Percentiles rank a stretch among this genome's conserved stretches.
phyloP scores from a whole-genome alignment of 768 basidiomycete species.

The Rhizopogon vesiculosus region DNA sequence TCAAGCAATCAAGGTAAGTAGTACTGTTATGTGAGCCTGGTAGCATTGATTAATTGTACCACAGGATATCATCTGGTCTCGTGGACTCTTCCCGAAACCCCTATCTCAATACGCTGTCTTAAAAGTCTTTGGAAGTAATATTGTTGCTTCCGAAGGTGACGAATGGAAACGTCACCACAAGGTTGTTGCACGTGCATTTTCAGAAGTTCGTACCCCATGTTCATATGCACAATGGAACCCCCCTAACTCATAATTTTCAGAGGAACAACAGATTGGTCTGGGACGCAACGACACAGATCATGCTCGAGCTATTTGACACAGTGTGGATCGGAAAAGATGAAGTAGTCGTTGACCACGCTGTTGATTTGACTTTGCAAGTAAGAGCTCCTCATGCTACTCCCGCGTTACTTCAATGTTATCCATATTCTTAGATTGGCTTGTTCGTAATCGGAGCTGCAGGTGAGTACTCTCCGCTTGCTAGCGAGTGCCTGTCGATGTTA shows the following conservation, averaged over 20 bases:
- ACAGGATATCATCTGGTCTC: conserved; percentile 16
- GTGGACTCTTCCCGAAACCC: conserved; percentile 49
- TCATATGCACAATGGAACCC: background rate
- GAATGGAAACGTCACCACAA: conserved; percentile 65
- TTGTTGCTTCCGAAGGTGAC: conserved; percentile 57
- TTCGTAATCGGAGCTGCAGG: conserved; percentile 54
- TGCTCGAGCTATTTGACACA: conserved; percentile 39
- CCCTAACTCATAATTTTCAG: conserved; percentile 1
- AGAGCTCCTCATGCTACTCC: conserved; percentile 5
- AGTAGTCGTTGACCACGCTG: conserved; percentile 40
- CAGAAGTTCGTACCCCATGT: conserved; percentile 19
- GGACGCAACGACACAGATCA: conserved; percentile 40
- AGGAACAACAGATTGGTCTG: conserved; percentile 36
- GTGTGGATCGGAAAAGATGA: conserved; percentile 41
- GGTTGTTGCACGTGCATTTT: conserved; percentile 61
- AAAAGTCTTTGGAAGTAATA: conserved; percentile 52
- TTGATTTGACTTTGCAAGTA: conserved; percentile 53
- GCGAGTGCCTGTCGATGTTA: background rate
- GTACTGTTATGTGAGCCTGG: background rate
- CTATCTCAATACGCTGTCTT: conserved; percentile 40
- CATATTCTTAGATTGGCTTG: conserved; percentile 41
- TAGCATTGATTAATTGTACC: background rate
- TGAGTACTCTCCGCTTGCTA: conserved; percentile 8
- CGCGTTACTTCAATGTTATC: conserved; percentile 12
- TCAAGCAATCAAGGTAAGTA: conserved; percentile 33